phyloP scores from a whole-genome alignment of 1,139 yeast species.

The Arxiozyma heterogenica region DNA sequence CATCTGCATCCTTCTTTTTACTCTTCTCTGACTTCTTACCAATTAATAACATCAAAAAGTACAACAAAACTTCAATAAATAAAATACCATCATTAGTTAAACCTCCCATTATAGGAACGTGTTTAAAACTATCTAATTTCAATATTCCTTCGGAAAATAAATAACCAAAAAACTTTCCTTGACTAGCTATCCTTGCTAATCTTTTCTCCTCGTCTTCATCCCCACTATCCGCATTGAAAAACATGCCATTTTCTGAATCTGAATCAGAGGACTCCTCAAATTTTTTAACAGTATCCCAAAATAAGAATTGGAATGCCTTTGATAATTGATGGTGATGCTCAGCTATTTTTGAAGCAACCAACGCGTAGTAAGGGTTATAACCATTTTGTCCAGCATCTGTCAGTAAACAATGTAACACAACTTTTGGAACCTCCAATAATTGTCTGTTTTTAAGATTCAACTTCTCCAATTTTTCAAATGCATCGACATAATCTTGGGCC shows the following conservation, averaged over 20 bases:
- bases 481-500: slow-evolving; percentile 85
- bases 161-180: slow-evolving; percentile 73
- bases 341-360: slow-evolving; percentile 69
- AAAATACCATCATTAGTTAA: slow-evolving; percentile 56
- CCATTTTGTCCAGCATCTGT: slow-evolving; percentile 49
- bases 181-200: slow-evolving; percentile 53
- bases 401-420: slow-evolving; percentile 75
- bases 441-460: slow-evolving; percentile 73
- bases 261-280: slow-evolving; percentile 47
- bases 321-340: slow-evolving; percentile 53
- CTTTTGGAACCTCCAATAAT: slow-evolving; percentile 78
- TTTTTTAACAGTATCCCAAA: slow-evolving; percentile 83
- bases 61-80: slow-evolving; percentile 65
- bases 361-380: slow-evolving; percentile 85
- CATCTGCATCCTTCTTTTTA: slow-evolving; percentile 5
- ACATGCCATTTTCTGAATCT: slow-evolving; percentile 34
- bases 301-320: slow-evolving; percentile 77
- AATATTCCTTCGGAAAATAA: slow-evolving; percentile 65
- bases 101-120: slow-evolving; percentile 68
- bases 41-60: slow-evolving; percentile 54
- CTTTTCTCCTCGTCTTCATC: slow-evolving; percentile 40
- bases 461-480: slow-evolving; percentile 72
- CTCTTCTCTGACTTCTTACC: slow-evolving; percentile 54
- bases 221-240: slow-evolving; percentile 29
- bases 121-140: slow-evolving; percentile 63